phyloP scores from a whole-genome alignment of 805 yeast genomes.

The Spencermartinsiella europaea region DNA sequence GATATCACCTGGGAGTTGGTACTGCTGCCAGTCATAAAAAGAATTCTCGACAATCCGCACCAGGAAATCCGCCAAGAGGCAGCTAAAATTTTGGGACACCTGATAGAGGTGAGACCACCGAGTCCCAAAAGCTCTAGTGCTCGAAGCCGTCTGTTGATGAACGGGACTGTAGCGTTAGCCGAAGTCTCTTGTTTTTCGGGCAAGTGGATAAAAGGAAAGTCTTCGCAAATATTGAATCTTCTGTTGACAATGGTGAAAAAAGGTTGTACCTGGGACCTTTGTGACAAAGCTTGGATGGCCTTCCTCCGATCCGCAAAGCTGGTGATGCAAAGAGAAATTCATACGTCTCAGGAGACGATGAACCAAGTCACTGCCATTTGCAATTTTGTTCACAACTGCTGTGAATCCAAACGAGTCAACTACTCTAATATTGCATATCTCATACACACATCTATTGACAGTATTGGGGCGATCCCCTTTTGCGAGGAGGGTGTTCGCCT shows the following conservation, averaged over 20 bases:
- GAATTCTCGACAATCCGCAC: neutral
- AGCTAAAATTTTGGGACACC: neutral
- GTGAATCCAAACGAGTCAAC: constrained; percentile 2
- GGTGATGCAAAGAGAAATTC: constrained; percentile 17
- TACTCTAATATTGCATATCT: constrained; percentile 4
- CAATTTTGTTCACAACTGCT: constrained; percentile 8
- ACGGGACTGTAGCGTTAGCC: constrained; percentile 4
- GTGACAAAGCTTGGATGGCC: constrained; percentile 1
- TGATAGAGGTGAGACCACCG: neutral
- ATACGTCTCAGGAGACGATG: constrained; percentile 16
- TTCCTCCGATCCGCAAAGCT: constrained; percentile 3
- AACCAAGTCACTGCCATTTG: constrained; percentile 15
- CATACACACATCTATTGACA: constrained; percentile 12
- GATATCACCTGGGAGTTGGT: neutral
- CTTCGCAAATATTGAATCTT: constrained; percentile 4
- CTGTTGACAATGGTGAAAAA: constrained; percentile 1
- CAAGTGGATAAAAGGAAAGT: constrained; percentile 14
- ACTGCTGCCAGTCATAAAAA: neutral
- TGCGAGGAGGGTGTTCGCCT: constrained; percentile 4
- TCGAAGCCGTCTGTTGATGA: constrained; percentile 6
- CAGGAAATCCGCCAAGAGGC: neutral
- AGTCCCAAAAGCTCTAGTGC: neutral
- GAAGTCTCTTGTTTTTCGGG: constrained; percentile 15
- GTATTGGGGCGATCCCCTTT: constrained; percentile 12
- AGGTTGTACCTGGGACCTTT: constrained; percentile 1